phyloP scores from a whole-genome alignment of 306 rosid species.

The Cucurbita moschata region DNA sequence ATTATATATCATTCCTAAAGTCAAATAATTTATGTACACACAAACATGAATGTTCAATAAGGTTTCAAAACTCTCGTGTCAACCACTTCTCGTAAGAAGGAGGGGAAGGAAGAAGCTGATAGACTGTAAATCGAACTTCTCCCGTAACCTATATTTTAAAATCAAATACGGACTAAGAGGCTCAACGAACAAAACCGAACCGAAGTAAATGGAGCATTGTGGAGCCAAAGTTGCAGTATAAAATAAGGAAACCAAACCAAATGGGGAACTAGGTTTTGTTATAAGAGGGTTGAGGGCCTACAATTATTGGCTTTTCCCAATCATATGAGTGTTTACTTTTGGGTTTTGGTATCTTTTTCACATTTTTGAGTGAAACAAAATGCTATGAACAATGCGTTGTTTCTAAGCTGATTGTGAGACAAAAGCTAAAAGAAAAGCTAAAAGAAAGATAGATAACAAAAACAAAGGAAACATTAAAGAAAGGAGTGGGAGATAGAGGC shows the following conservation, averaged over 20 bases:
- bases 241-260: background rate
- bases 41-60: too few species aligned
- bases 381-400: constrained; percentile 45
- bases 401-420: constrained; percentile 53
- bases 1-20: too few species aligned
- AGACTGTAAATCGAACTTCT: background rate
- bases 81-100: too few species aligned
- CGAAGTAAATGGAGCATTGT: background rate
- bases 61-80: too few species aligned
- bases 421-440: background rate
- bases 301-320: constrained; percentile 35
- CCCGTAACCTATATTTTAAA: too few species aligned
- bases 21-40: too few species aligned
- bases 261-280: constrained; percentile 12
- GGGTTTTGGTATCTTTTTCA: constrained; percentile 23
- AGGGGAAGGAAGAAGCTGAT: too few species aligned
- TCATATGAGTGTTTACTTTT: constrained; percentile 50
- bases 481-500: background rate
- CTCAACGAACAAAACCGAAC: too few species aligned
- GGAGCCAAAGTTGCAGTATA: background rate
- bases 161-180: too few species aligned
- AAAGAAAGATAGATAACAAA: background rate
- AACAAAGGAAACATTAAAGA: constrained; percentile 10
- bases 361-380: constrained; percentile 25
- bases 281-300: constrained; percentile 45